Evolutionary conservation across 495 filamentous ascomycete species (phyloP).

Genomic region (Cercophora newfieldiana): DNA sequence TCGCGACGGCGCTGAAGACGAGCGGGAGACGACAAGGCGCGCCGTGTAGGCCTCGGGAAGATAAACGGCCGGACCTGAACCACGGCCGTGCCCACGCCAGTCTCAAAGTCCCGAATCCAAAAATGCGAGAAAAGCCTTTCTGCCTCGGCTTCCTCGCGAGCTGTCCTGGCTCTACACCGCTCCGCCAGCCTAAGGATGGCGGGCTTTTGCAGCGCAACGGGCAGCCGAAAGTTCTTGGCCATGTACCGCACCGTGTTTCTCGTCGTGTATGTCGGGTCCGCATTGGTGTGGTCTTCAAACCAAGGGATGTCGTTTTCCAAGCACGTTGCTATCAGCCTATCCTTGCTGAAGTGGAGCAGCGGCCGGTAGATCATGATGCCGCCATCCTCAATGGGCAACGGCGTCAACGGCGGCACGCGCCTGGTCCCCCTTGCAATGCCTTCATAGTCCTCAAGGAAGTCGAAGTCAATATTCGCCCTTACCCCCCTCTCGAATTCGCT

Average conservation of each 20-base stretch:
- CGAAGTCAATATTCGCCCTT: constrained; percentile 10
- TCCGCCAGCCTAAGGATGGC: constrained; percentile 60
- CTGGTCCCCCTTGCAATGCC: constrained; percentile 24
- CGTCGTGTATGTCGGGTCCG: constrained; percentile 70
- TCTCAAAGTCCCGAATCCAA: constrained; percentile 42
- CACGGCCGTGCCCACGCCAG: constrained; percentile 41
- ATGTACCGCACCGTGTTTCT: constrained; percentile 80
- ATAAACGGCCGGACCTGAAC: constrained; percentile 41
- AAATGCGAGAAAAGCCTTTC: constrained; percentile 31
- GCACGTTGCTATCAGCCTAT: constrained; percentile 71
- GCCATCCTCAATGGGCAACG: constrained; percentile 58
- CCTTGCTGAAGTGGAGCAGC: constrained; percentile 71
- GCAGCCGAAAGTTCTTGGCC: constrained; percentile 57
- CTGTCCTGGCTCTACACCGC: constrained; percentile 35
- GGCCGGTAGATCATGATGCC: constrained; percentile 75
- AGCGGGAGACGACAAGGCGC: constrained; percentile 14
- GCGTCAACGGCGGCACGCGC: constrained; percentile 8
- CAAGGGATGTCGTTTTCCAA: constrained; percentile 61
- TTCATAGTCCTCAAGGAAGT: constrained; percentile 27
- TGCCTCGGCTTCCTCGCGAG: constrained; percentile 37
- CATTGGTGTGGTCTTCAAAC: constrained; percentile 87
- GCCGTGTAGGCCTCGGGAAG: constrained; percentile 16
- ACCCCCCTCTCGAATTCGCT: constrained; percentile 16
- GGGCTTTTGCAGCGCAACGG: constrained; percentile 64
- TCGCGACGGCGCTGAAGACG: constrained; percentile 30